Conservation (phyloP, 2,329 filamentous ascomycete species). For the Penicillium freii region DNA sequence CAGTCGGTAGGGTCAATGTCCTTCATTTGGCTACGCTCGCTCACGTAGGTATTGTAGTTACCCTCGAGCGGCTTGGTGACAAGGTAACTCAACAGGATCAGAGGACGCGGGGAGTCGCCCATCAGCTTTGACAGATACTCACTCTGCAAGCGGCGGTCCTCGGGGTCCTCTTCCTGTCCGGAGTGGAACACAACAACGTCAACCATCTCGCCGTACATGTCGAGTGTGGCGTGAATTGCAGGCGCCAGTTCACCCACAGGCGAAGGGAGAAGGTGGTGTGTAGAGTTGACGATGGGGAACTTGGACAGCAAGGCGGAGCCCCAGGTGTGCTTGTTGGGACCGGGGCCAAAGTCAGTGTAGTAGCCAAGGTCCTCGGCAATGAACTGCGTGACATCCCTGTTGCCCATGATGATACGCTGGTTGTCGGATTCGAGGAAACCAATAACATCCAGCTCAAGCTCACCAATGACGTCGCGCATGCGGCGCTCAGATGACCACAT, state of each 20-base stretch:
- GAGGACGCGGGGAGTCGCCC: constrained; percentile 74
- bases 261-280: constrained; percentile 88
- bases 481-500: constrained; percentile 98
- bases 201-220: constrained; percentile 83
- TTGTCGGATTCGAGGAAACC: constrained; percentile 91
- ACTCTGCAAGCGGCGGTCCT: constrained; percentile 82
- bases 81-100: constrained; percentile 85
- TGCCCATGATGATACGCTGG: constrained; percentile 99
- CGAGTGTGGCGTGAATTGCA: constrained; percentile 92
- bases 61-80: constrained; percentile 87
- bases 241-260: constrained; percentile 93
- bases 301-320: constrained; percentile 89
- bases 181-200: constrained; percentile 99
- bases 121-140: constrained; percentile 86
- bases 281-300: constrained; percentile 96
- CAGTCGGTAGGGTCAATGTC: constrained; percentile 91
- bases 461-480: constrained; percentile 85
- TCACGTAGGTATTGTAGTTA: constrained; percentile 94
- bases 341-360: constrained; percentile 97
- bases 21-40: constrained; percentile 81
- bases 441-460: constrained; percentile 94
- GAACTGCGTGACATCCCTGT: constrained; percentile 92
- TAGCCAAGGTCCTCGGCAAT: constrained; percentile 95
- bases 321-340: constrained; percentile 99
- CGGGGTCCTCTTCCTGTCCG: constrained; percentile 92